phyloP scores from a whole-genome alignment of 176 grass and related monocot genomes.

The Phragmites australis region DNA sequence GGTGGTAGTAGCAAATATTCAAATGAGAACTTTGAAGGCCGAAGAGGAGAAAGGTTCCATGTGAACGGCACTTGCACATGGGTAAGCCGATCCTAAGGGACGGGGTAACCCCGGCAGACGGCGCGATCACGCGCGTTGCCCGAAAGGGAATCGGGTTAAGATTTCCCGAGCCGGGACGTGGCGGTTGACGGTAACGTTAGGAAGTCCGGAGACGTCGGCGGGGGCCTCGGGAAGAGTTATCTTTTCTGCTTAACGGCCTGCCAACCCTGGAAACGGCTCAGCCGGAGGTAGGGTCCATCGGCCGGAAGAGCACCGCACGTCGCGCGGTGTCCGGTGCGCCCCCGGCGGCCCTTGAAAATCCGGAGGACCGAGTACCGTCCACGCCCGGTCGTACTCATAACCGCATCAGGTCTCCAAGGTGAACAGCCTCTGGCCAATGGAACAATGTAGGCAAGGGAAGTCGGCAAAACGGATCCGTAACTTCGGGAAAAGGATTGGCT shows the following conservation, averaged over 20 bases:
- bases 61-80: constrained; percentile 45
- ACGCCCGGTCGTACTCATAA: constrained; percentile 63
- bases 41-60: constrained; percentile 85
- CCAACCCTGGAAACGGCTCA: no score
- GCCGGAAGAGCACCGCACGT: constrained; percentile 48
- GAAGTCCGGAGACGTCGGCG: no score
- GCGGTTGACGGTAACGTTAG: no score
- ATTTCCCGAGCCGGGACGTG: no score
- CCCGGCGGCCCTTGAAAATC: constrained; percentile 57
- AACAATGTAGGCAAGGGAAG: constrained; percentile 78
- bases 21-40: constrained; percentile 75
- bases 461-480: constrained; percentile 75
- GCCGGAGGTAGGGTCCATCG: no score
- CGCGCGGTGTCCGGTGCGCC: constrained; percentile 52
- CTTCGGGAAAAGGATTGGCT: constrained; percentile 70
- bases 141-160: no score
- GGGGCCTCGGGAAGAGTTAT: no score
- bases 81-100: no score
- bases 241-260: no score
- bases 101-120: no score
- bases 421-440: constrained; percentile 55
- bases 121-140: no score
- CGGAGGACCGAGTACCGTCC: constrained; percentile 57
- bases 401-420: constrained; percentile 71
- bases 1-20: constrained; percentile 71